Conservation (phyloP, 148 eudicot genomes). For the Cornus florida region DNA sequence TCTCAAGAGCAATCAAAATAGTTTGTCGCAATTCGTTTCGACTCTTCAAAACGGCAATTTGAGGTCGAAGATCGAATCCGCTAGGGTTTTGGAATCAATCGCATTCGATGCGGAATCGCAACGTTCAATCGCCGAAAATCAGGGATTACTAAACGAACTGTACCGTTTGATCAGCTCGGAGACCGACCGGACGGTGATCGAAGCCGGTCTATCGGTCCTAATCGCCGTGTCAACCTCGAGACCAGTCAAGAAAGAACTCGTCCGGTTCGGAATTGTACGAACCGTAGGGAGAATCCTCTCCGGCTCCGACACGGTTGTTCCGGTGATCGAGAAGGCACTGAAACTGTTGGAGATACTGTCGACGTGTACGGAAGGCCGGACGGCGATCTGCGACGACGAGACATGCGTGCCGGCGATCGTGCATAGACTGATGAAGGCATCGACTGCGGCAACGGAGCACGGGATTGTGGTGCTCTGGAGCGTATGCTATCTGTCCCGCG, state of each 20-base stretch:
- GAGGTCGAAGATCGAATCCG: conserved; percentile 34
- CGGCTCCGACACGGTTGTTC: conserved; percentile 3
- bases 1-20: conserved; percentile 9
- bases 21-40: conserved; percentile 24
- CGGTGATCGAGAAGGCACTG: conserved; percentile 31
- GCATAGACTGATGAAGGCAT: conserved; percentile 55
- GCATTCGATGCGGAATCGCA: conserved; percentile 35
- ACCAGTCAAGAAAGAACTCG: conserved; percentile 39
- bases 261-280: conserved; percentile 41
- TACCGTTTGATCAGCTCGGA: conserved; percentile 28
- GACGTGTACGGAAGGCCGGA: conserved; percentile 61
- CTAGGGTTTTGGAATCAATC: conserved; percentile 38
- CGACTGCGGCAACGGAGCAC: conserved; percentile 63
- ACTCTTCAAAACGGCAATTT: conserved; percentile 40
- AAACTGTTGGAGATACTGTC: conserved; percentile 43
- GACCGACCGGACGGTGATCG: conserved; percentile 24
- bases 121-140: conserved; percentile 35
- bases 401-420: conserved; percentile 43
- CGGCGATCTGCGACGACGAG: conserved; percentile 46
- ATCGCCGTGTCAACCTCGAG: conserved; percentile 39
- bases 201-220: conserved; percentile 49
- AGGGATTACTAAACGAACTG: conserved; percentile 29
- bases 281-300: conserved; percentile 41
- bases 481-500: conserved; percentile 57
- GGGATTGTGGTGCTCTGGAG: conserved; percentile 72